Evolutionary conservation across 2,329 filamentous ascomycete species (phyloP).

Genomic region (Paecilomyces variotii): DNA sequence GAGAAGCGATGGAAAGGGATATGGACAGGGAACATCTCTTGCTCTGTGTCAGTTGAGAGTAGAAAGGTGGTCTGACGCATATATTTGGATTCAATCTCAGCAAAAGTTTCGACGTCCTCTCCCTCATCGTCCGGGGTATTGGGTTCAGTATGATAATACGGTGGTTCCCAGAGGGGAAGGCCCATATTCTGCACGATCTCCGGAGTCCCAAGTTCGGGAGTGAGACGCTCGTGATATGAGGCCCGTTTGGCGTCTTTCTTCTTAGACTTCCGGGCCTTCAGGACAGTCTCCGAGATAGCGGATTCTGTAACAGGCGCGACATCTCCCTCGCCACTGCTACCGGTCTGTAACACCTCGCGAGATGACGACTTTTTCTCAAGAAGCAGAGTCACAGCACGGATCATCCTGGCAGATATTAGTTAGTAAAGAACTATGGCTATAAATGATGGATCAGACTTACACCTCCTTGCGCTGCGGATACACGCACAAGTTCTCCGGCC

Average conservation of each 20-base stretch:
- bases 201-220: background rate
- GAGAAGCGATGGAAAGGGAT: conserved; percentile 8
- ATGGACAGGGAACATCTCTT: conserved; percentile 12
- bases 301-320: no score
- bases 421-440: no score
- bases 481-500: conserved; percentile 6
- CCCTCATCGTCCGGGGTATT: background rate
- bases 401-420: conserved; percentile 6
- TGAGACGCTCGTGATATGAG: background rate
- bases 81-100: background rate
- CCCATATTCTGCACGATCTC: background rate
- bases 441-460: conserved; percentile 7
- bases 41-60: conserved; percentile 7
- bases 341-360: background rate
- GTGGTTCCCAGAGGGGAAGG: background rate
- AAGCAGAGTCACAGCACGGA: conserved; percentile 8
- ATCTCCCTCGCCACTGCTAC: background rate
- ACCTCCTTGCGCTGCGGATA: conserved; percentile 12
- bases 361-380: conserved; percentile 9
- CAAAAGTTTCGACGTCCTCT: background rate
- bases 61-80: conserved; percentile 3
- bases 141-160: background rate
- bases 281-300: background rate
- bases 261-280: background rate
- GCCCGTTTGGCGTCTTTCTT: background rate